A percentile compares a stretch with the other conserved stretches of the same genome.
These are phyloP conservation scores for Ceratobasidium sp. DNA, from an alignment of 1,284 basidiomycete species.

Conservation along the genomic window DNA sequence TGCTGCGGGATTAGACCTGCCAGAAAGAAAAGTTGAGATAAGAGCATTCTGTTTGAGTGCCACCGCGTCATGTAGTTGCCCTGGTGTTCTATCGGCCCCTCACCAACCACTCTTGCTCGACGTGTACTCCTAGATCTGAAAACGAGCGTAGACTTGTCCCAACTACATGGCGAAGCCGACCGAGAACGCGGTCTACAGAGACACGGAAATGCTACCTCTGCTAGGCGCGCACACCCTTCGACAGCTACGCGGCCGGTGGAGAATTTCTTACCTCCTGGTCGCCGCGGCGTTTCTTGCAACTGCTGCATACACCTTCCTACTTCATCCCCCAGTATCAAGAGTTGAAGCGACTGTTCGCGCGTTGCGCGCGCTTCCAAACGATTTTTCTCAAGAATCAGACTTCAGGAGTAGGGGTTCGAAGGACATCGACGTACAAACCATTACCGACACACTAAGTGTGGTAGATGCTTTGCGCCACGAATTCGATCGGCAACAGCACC, in stretches of 20 bases:
- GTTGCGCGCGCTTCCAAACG: conserved; percentile 18
- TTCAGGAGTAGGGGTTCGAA: neutral
- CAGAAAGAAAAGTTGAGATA: conserved; percentile 13
- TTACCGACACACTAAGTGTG: conserved; percentile 2
- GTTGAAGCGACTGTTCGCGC: conserved; percentile 4
- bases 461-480: conserved; percentile 16
- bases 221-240: neutral
- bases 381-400: conserved; percentile 3
- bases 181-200: neutral
- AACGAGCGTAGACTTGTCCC: neutral
- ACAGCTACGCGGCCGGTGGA: conserved; percentile 8
- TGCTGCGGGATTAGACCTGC: conserved; percentile 29
- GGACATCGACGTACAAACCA: neutral
- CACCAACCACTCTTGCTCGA: no score
- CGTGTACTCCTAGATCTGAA: neutral
- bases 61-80: neutral
- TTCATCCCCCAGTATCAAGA: neutral
- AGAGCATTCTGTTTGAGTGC: neutral
- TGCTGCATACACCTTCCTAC: conserved; percentile 18
- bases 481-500: conserved; percentile 23
- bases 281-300: conserved; percentile 1
- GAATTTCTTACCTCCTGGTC: neutral
- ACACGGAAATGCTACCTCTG: conserved; percentile 1
- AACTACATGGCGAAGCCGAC: neutral
- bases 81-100: neutral